phyloP scores from a whole-genome alignment of 331 rosid genomes.

The Acacia pycnantha region DNA sequence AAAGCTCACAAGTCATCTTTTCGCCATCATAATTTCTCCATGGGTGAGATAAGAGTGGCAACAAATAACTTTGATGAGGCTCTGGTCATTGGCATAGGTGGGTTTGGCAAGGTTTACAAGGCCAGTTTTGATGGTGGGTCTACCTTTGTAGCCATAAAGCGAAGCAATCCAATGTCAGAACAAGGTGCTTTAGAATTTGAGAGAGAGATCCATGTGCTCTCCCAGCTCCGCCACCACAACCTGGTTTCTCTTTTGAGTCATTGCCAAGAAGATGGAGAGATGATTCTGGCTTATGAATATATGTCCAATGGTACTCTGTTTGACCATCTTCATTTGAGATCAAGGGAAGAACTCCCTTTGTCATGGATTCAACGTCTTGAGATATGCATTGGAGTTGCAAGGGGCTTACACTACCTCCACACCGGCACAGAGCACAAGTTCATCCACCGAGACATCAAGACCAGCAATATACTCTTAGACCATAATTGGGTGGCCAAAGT shows the following conservation, averaged over 20 bases:
- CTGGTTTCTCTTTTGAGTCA: slow-evolving; percentile 54
- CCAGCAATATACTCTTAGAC: slow-evolving; percentile 52
- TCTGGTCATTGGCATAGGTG: slow-evolving; percentile 40
- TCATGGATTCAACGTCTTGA: slow-evolving; percentile 55
- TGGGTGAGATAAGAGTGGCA: slow-evolving; percentile 40
- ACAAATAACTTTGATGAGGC: slow-evolving; percentile 35
- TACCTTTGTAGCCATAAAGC: slow-evolving; percentile 49
- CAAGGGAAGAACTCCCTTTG: slow-evolving; percentile 30
- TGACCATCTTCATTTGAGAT: slow-evolving; percentile 42
- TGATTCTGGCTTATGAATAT: slow-evolving; percentile 49
- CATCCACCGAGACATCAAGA: slow-evolving; percentile 66
- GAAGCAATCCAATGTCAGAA: slow-evolving; percentile 35
- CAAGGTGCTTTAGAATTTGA: slow-evolving; percentile 54
- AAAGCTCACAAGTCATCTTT: not conserved
- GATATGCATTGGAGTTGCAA: slow-evolving; percentile 52
- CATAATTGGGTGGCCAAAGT: slow-evolving; percentile 53
- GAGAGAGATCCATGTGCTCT: slow-evolving; percentile 51
- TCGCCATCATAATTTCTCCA: slow-evolving; percentile 14
- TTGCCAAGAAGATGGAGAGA: slow-evolving; percentile 57
- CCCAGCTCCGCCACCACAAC: slow-evolving; percentile 40
- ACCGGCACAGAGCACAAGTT: slow-evolving; percentile 32
- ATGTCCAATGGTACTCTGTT: slow-evolving; percentile 45
- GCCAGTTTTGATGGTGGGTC: slow-evolving; percentile 38
- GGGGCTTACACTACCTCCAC: slow-evolving; percentile 59
- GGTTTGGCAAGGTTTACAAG: slow-evolving; percentile 52